These are phyloP conservation scores for Coniochaeta hoffmannii DNA, from an alignment of 2,329 filamentous ascomycete species.

Conservation along the genomic window DNA sequence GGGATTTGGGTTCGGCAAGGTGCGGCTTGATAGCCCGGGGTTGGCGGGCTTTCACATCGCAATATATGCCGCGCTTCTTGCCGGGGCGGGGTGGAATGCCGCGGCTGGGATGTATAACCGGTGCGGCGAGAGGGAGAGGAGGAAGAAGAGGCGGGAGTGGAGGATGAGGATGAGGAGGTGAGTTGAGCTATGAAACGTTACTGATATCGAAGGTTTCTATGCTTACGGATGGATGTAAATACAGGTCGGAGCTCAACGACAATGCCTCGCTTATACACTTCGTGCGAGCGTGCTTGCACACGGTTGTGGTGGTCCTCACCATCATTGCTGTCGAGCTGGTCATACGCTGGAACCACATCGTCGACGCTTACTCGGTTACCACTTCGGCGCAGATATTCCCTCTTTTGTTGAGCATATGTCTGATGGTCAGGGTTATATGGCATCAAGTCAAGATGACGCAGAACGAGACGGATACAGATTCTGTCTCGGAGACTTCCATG, in stretches of 20 bases:
- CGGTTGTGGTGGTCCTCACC: not conserved
- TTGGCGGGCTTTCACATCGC: not conserved
- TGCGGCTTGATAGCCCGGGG: not conserved
- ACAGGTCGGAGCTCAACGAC: not conserved
- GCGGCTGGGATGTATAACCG: not conserved
- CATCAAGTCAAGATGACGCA: not conserved
- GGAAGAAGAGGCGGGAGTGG: not conserved
- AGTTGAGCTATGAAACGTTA: too few relatives aligned
- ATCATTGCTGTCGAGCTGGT: conserved; percentile 11
- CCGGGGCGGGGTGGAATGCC: not conserved
- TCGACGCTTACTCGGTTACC: conserved; percentile 21
- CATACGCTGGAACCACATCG: conserved; percentile 14
- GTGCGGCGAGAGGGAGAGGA: not conserved
- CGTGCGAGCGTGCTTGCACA: not conserved
- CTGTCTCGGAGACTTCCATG: not conserved
- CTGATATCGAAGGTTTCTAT: too few relatives aligned
- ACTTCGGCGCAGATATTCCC: conserved; percentile 14
- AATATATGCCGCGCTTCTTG: not conserved
- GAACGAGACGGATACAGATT: not conserved
- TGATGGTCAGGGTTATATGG: not conserved
- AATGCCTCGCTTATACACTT: not conserved
- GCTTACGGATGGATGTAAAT: not conserved
- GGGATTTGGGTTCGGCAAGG: not conserved
- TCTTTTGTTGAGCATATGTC: not conserved
- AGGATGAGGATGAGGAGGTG: not conserved